These are phyloP conservation scores for Eucommia ulmoides DNA, from an alignment of 257 asterid species.

Conservation along the genomic window DNA sequence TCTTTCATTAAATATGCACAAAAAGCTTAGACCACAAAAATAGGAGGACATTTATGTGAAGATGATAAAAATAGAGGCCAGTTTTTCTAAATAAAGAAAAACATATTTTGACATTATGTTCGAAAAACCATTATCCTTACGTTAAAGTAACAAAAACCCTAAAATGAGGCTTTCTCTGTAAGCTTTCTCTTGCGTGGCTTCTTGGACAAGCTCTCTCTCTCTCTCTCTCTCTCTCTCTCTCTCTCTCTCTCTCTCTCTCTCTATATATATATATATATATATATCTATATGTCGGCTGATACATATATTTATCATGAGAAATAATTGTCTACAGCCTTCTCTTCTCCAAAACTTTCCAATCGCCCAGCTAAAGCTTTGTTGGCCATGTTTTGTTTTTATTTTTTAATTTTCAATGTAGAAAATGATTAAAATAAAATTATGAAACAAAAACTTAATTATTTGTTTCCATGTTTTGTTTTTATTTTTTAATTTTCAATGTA, in stretches of 20 bases:
- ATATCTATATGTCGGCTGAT: constrained; percentile 26
- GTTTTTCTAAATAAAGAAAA: background rate
- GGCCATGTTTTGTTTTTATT: too few relatives aligned
- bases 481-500: too few relatives aligned
- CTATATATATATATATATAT: too few relatives aligned
- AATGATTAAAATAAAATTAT: too few relatives aligned
- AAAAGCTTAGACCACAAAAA: too few relatives aligned
- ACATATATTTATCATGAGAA: constrained; percentile 7
- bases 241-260: too few relatives aligned
- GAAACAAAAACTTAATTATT: too few relatives aligned
- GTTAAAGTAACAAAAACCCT: constrained; percentile 38
- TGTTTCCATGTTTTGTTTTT: too few relatives aligned
- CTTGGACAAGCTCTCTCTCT: constrained; percentile 24
- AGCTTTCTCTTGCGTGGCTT: constrained; percentile 48
- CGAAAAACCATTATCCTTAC: constrained; percentile 22
- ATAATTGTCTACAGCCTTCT: background rate
- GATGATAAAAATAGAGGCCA: background rate
- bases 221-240: too few relatives aligned
- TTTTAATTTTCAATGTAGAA: too few relatives aligned
- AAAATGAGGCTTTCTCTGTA: constrained; percentile 32
- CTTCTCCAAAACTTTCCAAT: background rate
- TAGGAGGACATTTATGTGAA: background rate
- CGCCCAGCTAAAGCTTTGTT: too few relatives aligned
- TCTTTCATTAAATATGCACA: too few relatives aligned
- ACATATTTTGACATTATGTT: background rate